Evolutionary conservation across 2,329 filamentous ascomycete genomes (phyloP).

Genomic region (Ophidiomyces ophidiicola): DNA sequence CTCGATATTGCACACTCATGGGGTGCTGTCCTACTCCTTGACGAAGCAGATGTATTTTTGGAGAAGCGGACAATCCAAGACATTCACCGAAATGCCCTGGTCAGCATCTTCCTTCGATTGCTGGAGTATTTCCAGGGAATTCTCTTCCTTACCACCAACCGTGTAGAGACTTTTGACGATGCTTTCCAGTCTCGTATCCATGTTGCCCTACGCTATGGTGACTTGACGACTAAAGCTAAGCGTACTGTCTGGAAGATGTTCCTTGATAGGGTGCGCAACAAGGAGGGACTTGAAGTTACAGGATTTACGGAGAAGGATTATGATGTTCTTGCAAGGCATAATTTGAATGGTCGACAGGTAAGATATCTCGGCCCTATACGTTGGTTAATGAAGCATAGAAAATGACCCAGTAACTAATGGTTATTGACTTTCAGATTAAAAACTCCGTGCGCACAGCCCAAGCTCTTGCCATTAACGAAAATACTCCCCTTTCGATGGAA

Average conservation of each 20-base stretch:
- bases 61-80: constrained; percentile 74
- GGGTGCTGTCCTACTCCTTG: constrained; percentile 73
- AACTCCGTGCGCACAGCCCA: constrained; percentile 76
- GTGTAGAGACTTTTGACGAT: constrained; percentile 76
- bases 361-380: constrained; percentile 15
- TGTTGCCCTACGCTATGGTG: constrained; percentile 69
- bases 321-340: constrained; percentile 52
- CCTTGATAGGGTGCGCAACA: constrained; percentile 56
- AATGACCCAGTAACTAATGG: constrained; percentile 2
- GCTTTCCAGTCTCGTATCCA: constrained; percentile 84
- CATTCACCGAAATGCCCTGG: constrained; percentile 71
- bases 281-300: constrained; percentile 45
- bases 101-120: constrained; percentile 74
- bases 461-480: constrained; percentile 65
- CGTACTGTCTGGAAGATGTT: constrained; percentile 76
- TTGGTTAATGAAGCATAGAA: neutral
- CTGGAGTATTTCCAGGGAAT: constrained; percentile 91
- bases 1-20: constrained; percentile 75
- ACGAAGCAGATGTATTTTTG: constrained; percentile 75
- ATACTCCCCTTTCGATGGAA: constrained; percentile 57
- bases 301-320: constrained; percentile 50
- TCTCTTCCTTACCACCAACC: constrained; percentile 77
- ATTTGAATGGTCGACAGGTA: constrained; percentile 57
- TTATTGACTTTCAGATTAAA: constrained; percentile 55
- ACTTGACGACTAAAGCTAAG: constrained; percentile 59